These are phyloP conservation scores for Pseudogymnoascus sp. DNA, from an alignment of 2,329 filamentous ascomycete species.

Conservation along the genomic window DNA sequence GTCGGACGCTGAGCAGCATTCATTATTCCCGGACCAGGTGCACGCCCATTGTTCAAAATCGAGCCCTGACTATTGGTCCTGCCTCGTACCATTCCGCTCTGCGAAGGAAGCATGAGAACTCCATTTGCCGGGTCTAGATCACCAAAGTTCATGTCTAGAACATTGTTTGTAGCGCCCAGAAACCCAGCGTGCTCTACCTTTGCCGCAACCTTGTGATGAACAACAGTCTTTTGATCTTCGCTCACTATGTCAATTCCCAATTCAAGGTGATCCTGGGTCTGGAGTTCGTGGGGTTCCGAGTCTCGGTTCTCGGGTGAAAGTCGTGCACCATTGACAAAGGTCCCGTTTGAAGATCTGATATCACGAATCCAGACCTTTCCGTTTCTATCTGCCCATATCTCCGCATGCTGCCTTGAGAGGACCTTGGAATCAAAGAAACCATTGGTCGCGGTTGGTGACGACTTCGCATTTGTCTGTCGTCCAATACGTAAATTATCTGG, in stretches of 20 bases:
- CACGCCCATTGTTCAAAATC: conserved; percentile 52
- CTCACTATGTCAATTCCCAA: conserved; percentile 97
- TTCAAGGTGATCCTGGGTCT: conserved; percentile 85
- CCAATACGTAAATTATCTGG: conserved; percentile 95
- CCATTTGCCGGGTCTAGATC: conserved; percentile 78
- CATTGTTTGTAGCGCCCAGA: conserved; percentile 64
- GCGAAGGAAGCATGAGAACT: conserved; percentile 61
- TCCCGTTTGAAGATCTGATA: conserved; percentile 97
- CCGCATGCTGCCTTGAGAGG: conserved; percentile 88
- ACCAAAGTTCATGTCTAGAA: conserved; percentile 83
- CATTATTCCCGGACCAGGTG: conserved; percentile 45
- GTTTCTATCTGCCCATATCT: conserved; percentile 79
- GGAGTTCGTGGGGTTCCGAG: conserved; percentile 88
- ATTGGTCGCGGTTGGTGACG: conserved; percentile 80
- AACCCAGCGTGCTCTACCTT: conserved; percentile 94
- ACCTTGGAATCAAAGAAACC: conserved; percentile 99
- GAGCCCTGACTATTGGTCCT: conserved; percentile 62
- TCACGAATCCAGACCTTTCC: conserved; percentile 95
- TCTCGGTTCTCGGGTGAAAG: conserved; percentile 91
- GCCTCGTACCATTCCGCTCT: conserved; percentile 61
- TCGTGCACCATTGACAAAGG: conserved; percentile 89
- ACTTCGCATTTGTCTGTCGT: conserved; percentile 94
- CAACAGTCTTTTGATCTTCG: conserved; percentile 96
- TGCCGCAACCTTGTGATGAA: conserved; percentile 96
- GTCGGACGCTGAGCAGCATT: conserved; percentile 65